Evolutionary conservation across 768 basidiomycete species (phyloP).

Genomic region (Hericium alpestre): DNA sequence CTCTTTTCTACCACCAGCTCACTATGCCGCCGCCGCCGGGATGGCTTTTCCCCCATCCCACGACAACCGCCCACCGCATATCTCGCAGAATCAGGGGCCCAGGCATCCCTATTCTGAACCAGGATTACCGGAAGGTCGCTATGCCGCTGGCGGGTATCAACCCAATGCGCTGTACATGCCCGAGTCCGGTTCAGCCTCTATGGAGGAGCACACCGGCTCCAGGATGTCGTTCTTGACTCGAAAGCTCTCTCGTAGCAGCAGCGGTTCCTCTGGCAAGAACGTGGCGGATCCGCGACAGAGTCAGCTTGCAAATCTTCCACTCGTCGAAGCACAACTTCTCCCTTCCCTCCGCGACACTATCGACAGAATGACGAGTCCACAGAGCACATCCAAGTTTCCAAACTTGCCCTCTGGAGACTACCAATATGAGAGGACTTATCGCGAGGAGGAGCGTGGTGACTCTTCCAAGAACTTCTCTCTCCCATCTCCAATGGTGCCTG

Average conservation of each 20-base stretch:
- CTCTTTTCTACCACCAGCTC: constrained; percentile 23
- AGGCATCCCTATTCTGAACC: background rate
- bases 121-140: background rate
- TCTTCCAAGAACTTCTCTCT: background rate
- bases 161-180: constrained; percentile 4
- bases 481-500: background rate
- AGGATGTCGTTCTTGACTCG: constrained; percentile 11
- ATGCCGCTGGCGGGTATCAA: background rate
- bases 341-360: constrained; percentile 67
- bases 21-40: constrained; percentile 27
- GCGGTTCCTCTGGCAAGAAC: constrained; percentile 4
- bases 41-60: constrained; percentile 9
- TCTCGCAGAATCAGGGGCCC: background rate
- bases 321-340: constrained; percentile 53
- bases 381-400: background rate
- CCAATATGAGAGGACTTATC: too few species aligned
- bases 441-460: background rate
- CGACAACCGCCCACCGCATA: background rate
- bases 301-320: constrained; percentile 41
- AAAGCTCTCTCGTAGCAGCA: constrained; percentile 1
- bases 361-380: constrained; percentile 51
- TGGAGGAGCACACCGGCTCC: constrained; percentile 9
- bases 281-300: constrained; percentile 22
- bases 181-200: constrained; percentile 10
- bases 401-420: constrained; percentile 1